Evolutionary conservation across 768 basidiomycete genomes (phyloP), one percentile per base, ranked within the genome.

Genomic region (Lactarius indigo): DNA sequence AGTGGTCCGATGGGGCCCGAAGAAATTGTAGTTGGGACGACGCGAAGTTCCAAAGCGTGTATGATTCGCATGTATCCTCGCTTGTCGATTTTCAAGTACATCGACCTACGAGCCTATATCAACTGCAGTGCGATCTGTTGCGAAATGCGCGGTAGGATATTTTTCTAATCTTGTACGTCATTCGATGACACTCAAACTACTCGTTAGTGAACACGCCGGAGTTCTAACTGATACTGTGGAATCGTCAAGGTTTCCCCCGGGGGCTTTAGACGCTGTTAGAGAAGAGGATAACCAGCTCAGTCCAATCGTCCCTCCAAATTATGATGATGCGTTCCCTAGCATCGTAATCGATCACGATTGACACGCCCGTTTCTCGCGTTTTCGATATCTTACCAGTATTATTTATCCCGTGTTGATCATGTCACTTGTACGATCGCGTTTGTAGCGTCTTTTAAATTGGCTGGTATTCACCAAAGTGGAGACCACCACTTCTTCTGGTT

Each of bases 81-180:
- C 57, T 58, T 26, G 3, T 33, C 15, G 37, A 35, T 26, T 54
- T 62, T 26, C 31, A 54, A 54, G 35, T 17, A 28, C 50, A 28
- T 13, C 30, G 35, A 35, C 15, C 9, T 28, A 8, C n/a, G 15
- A 50, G 26, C 23, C 31, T 62, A 17, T 31, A 62, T n/a, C 31
- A 61, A 39, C 50, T 62, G n/a, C 61, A 62, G 37, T 35, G 50
- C 28, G 50, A 62, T 30, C 35, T 62, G 3, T 31, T 39, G 35
- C 50, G 33, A 35, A 39, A 62, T 3, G 61, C 61, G 20, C 61
- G 61, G 61, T 62, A 62, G 10, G 50, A n/a, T 54, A 3, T 3
- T 15, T 33, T 20, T 18, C 12, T 50, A 12, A 15, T 9, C 13
- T 18, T 12, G 37, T 5, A 6, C 28, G 5, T 31, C 41, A 3